phyloP scores from a whole-genome alignment of 202 grass and related monocot species.

The Sporobolus alterniflorus region DNA sequence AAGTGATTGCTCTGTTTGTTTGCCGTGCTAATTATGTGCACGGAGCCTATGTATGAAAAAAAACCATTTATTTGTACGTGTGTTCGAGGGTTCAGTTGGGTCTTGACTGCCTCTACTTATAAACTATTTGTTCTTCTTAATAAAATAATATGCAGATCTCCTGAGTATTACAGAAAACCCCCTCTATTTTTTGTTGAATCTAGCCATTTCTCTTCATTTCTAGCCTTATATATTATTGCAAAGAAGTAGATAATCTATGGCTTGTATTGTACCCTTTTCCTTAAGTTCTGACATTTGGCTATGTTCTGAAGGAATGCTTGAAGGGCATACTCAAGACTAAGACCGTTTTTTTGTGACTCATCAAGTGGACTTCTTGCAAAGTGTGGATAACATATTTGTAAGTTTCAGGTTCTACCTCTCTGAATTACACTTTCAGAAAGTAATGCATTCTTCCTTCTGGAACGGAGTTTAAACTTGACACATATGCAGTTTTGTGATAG shows the following conservation, averaged over 20 bases:
- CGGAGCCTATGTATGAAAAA: not conserved
- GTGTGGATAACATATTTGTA: conserved; percentile 65
- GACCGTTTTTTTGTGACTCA: conserved; percentile 77
- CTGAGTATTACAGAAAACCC: too few relatives aligned
- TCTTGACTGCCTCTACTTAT: too few relatives aligned
- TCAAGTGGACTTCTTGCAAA: conserved; percentile 66
- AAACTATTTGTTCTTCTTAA: too few relatives aligned
- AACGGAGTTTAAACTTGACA: not conserved
- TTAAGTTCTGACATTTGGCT: not conserved
- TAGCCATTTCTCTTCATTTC: not conserved
- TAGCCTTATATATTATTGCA: not conserved
- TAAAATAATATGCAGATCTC: too few relatives aligned
- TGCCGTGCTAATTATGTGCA: not conserved
- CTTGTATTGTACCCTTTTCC: not conserved
- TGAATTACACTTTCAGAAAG: not conserved
- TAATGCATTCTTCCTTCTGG: not conserved
- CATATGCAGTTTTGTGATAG: too few relatives aligned
- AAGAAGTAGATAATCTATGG: conserved; percentile 13
- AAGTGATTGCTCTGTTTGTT: too few relatives aligned
- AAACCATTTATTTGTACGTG: too few relatives aligned
- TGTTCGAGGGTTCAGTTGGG: too few relatives aligned
- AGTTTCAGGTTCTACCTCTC: conserved; percentile 11
- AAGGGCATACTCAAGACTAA: conserved; percentile 60
- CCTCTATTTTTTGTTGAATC: too few relatives aligned
- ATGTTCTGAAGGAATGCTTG: conserved; percentile 59